Conservation (phyloP, 345 rosid genomes). For the Citrus inodora region DNA sequence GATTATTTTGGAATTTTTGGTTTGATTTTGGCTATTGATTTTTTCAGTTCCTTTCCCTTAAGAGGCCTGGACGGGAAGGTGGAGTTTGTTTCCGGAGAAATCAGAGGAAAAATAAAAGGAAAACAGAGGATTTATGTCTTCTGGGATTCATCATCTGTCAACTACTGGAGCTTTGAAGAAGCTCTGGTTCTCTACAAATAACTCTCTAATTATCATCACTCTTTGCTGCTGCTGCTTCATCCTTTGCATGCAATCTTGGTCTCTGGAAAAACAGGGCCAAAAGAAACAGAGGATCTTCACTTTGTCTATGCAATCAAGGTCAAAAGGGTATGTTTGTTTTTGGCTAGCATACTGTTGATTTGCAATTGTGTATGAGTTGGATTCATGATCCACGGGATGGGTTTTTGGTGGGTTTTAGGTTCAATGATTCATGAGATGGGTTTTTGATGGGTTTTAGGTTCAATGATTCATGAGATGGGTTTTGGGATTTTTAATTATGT, state of each 20-base stretch:
- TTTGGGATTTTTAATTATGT: background rate
- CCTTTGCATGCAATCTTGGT: conserved; percentile 18
- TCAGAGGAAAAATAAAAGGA: background rate
- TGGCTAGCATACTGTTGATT: background rate
- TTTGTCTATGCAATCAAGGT: conserved; percentile 20
- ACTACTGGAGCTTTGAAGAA: conserved; percentile 1
- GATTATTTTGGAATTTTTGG: background rate
- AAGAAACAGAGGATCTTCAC: conserved; percentile 2
- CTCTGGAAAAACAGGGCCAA: conserved; percentile 9
- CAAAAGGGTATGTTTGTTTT: conserved; percentile 22
- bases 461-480: background rate
- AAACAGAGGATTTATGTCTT: conserved; percentile 13
- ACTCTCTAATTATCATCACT: background rate
- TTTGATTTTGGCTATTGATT: background rate
- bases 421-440: background rate
- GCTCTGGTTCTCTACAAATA: background rate
- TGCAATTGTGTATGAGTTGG: background rate
- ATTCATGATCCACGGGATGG: background rate
- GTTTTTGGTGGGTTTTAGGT: background rate
- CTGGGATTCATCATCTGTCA: background rate
- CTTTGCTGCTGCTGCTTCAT: background rate
- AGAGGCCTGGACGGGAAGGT: background rate
- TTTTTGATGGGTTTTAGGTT: background rate
- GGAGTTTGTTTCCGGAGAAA: background rate
- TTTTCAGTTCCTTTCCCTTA: background rate